These are phyloP conservation scores for Incumbomyces delicatus DNA, from an alignment of 2,329 filamentous ascomycete species.

Conservation along the genomic window DNA sequence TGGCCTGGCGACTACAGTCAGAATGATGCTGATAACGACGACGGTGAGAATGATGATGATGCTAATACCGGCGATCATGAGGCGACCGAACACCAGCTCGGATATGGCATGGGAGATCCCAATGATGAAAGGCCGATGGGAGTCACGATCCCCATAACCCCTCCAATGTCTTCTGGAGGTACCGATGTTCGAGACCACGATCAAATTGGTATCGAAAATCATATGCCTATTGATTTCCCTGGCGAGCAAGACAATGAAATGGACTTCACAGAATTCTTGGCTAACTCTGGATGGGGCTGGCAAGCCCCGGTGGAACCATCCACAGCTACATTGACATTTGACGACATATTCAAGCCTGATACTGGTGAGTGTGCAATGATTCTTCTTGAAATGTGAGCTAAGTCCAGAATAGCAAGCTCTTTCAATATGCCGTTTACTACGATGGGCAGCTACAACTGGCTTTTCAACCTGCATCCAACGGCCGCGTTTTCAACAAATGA, in stretches of 20 bases:
- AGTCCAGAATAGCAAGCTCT: slow-evolving; percentile 38
- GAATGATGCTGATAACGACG: background rate
- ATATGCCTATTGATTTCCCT: background rate
- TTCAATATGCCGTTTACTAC: slow-evolving; percentile 59
- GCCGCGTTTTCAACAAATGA: too few relatives aligned
- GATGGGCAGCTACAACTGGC: slow-evolving; percentile 53
- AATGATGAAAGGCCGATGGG: too few relatives aligned
- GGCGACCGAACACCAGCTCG: too few relatives aligned
- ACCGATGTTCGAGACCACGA: slow-evolving; percentile 5
- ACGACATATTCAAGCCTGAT: slow-evolving; percentile 50
- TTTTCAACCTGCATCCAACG: slow-evolving; percentile 38
- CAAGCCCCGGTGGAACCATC: background rate
- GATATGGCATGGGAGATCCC: too few relatives aligned
- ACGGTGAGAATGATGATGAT: background rate
- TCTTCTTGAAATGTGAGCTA: background rate
- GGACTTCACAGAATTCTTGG: slow-evolving; percentile 15
- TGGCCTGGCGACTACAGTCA: background rate
- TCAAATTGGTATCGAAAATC: too few relatives aligned
- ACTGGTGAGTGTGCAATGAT: slow-evolving; percentile 31
- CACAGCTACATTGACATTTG: slow-evolving; percentile 27
- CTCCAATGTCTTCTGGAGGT: slow-evolving; percentile 8
- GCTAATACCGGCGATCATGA: background rate
- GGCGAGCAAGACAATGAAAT: background rate
- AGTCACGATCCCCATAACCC: slow-evolving; percentile 6
- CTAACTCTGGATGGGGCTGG: slow-evolving; percentile 13